Evolutionary conservation across 305 asterid genomes (phyloP).

Genomic region (Fraxinus latifolia): DNA sequence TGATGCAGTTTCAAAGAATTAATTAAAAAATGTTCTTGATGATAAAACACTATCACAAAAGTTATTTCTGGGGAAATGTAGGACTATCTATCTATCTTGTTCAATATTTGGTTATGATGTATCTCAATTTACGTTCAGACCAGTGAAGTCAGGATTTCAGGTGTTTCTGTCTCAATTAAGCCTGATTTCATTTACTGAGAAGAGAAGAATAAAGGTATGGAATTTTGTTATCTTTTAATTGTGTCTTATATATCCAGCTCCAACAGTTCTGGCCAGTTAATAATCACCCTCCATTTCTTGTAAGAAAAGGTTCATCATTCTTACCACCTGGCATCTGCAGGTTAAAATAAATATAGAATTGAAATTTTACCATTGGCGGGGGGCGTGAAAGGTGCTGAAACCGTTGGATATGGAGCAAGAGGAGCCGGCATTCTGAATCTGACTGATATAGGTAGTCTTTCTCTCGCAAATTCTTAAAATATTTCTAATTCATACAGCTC

Average conservation of each 20-base stretch:
- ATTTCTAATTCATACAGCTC: constrained; percentile 20
- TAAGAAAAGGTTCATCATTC: background rate
- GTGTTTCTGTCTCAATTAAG: background rate
- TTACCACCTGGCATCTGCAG: background rate
- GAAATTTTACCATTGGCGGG: constrained; percentile 34
- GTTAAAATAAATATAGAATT: background rate
- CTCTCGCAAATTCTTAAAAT: constrained; percentile 19
- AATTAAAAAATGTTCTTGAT: background rate
- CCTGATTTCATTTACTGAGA: background rate
- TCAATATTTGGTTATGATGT: background rate
- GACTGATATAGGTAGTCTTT: constrained; percentile 7
- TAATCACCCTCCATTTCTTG: background rate
- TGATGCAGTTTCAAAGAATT: background rate
- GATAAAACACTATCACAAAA: background rate
- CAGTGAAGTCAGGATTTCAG: background rate
- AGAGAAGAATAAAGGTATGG: background rate
- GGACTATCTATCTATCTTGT: background rate
- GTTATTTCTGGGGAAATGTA: background rate
- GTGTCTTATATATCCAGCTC: background rate
- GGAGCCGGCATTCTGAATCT: constrained; percentile 49
- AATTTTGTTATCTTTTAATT: background rate
- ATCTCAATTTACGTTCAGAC: background rate
- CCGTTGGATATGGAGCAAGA: constrained; percentile 48
- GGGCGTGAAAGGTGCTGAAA: constrained; percentile 34
- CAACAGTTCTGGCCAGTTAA: background rate